Evolutionary conservation across 495 filamentous ascomycete genomes (phyloP), one percentile per base, ranked within the genome.

Genomic region (Venustampulla echinocandica): DNA sequence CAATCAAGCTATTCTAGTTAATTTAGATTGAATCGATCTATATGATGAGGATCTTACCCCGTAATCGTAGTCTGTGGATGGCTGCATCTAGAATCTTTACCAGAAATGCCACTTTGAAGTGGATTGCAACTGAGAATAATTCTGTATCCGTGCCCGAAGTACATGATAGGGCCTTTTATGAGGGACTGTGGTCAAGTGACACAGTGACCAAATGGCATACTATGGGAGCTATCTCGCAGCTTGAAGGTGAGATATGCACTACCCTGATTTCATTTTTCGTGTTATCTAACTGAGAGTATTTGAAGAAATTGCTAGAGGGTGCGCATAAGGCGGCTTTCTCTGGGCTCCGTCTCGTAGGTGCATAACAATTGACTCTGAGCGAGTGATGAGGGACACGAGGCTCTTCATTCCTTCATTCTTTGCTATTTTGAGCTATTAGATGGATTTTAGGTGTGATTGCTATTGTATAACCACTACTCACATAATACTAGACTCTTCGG

Each of bases 101-200:
- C 10, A 45, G 13, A 3, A 15, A 3, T 19, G 17, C 13, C n/a
- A 14, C 11, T 1, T 14, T 35, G n/a, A 18, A 25, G 17, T 45
- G 27, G 15, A 45, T 34, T 3, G 1, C 11, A 10, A 20, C 28
- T 3, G 2, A 5, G 13, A 6, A 18, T 1, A 3, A 10, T 32
- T 21, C 28, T 2, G 13, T 4, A 5, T 10, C 13, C 27, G 57
- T 47, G 20, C 53, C 60, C 56, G 48, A 61, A 10, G 50, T 42
- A 44, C 58, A 60, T 22, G 57, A 60, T 13, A 58, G 36, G 24
- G 57, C 51, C 28, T 18, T 39, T 32, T 60, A 60, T 6, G n/a
- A 4, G 13, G 24, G 24, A 3, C n/a, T n/a, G 10, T 20, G 18
- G n/a, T 45, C 18, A 7, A 27, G 30, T 3, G 27, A 35, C 10